Evolutionary conservation across 352 stramenopile species (phyloP).

Genomic region (Phytophthora palmivora): DNA sequence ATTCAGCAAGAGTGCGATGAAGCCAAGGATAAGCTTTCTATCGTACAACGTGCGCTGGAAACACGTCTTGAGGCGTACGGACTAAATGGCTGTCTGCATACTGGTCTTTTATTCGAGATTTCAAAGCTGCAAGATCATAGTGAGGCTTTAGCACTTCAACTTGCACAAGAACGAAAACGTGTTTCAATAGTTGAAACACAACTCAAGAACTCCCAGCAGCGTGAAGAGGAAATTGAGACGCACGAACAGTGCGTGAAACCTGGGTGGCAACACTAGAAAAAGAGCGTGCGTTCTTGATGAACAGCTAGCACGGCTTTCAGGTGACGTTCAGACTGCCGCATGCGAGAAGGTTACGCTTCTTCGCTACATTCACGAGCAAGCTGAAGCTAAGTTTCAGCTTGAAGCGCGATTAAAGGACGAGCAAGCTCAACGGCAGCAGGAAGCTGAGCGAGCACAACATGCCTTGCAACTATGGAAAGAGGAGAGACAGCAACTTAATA

Average conservation of each 20-base stretch:
- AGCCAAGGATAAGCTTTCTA: conserved; percentile 58
- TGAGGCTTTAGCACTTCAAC: conserved; percentile 62
- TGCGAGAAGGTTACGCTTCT: conserved; percentile 79
- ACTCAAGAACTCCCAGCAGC: conserved; percentile 37
- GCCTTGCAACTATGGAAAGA: conserved; percentile 47
- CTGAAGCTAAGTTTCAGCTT: conserved; percentile 69
- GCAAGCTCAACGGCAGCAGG: conserved; percentile 50
- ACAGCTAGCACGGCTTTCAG: conserved; percentile 45
- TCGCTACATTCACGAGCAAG: conserved; percentile 81
- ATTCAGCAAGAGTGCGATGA: conserved; percentile 48
- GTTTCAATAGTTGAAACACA: conserved; percentile 42
- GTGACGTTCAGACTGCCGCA: conserved; percentile 59
- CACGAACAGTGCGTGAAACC: conserved; percentile 56
- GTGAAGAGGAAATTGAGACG: conserved; percentile 59
- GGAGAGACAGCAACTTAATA: conserved; percentile 52
- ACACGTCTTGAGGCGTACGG: conserved; percentile 66
- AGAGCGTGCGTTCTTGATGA: conserved; percentile 54
- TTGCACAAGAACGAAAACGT: conserved; percentile 59
- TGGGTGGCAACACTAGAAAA: conserved; percentile 64
- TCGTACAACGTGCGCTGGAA: conserved; percentile 77
- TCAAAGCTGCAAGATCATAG: conserved; percentile 75
- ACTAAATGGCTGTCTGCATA: conserved; percentile 77
- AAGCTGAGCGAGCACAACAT: conserved; percentile 40
- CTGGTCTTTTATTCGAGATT: conserved; percentile 80
- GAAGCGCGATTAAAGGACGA: conserved; percentile 61